Evolutionary conservation across 2,329 filamentous ascomycete species (phyloP).

Genomic region (Orbilia quercus): DNA sequence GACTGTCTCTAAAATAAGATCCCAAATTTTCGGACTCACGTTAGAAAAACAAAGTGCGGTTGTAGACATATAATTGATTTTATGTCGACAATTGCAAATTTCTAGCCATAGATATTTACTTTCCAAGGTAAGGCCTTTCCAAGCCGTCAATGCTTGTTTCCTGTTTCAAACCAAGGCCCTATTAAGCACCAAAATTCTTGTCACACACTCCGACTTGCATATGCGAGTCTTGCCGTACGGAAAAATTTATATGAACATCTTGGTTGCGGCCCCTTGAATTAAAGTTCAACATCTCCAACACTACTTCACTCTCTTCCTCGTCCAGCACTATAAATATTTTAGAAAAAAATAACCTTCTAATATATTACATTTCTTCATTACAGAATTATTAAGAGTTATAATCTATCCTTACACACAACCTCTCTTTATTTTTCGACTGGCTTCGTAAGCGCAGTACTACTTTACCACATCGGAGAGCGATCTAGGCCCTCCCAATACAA

Average conservation of each 20-base stretch:
- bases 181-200: constrained; percentile 14
- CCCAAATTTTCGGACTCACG: constrained; percentile 8
- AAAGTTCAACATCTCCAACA: constrained; percentile 43
- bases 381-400: constrained; percentile 8
- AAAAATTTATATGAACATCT: constrained; percentile 49
- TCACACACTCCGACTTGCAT: constrained; percentile 42
- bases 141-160: constrained; percentile 26
- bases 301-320: constrained; percentile 19
- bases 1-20: constrained; percentile 14
- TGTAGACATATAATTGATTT: constrained; percentile 1
- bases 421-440: not conserved
- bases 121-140: constrained; percentile 43
- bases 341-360: constrained; percentile 13
- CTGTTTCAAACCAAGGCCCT: constrained; percentile 7
- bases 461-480: constrained; percentile 27
- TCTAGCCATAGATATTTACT: constrained; percentile 17
- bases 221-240: constrained; percentile 42
- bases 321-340: constrained; percentile 10
- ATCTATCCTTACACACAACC: not conserved
- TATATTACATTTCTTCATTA: constrained; percentile 14
- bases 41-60: constrained; percentile 13
- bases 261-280: constrained; percentile 6
- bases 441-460: too few species aligned
- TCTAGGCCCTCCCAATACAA: constrained; percentile 19
- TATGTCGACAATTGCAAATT: constrained; percentile 2